Percentiles rank a stretch among this genome's conserved stretches.
Evolutionary conservation across 805 yeast genomes (phyloP).

Genomic region (Metschnikowia amazonensis): DNA sequence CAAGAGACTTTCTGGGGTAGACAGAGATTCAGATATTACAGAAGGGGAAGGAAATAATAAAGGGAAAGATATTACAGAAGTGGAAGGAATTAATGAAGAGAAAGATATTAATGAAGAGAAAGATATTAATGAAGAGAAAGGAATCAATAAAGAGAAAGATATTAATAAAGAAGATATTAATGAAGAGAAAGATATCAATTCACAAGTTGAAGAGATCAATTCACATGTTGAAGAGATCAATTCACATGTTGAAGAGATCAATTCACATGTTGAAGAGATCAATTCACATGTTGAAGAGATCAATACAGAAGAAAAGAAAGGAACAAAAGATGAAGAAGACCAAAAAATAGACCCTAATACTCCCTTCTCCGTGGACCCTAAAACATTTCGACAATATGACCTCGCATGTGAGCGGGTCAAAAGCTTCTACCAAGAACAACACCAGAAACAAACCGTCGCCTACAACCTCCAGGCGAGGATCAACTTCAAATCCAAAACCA

Average conservation of each 20-base stretch:
- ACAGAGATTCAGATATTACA: not conserved
- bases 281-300: too few relatives aligned
- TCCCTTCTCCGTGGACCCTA: slow-evolving; percentile 27
- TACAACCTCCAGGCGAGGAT: slow-evolving; percentile 68
- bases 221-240: too few relatives aligned
- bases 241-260: too few relatives aligned
- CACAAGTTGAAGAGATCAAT: too few relatives aligned
- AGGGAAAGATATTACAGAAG: not conserved
- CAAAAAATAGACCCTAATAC: slow-evolving; percentile 11
- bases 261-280: too few relatives aligned
- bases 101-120: not conserved
- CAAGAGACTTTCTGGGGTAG: too few relatives aligned
- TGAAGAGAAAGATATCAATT: too few relatives aligned
- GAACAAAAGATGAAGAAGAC: not conserved
- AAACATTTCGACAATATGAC: slow-evolving; percentile 60
- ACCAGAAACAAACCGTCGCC: slow-evolving; percentile 66
- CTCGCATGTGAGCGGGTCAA: slow-evolving; percentile 66
- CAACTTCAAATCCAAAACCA: slow-evolving; percentile 61
- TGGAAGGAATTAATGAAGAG: too few relatives aligned
- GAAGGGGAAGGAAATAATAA: not conserved
- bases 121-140: not conserved
- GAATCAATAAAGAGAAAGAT: too few relatives aligned
- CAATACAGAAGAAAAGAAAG: not conserved
- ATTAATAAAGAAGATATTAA: too few relatives aligned
- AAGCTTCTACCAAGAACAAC: slow-evolving; percentile 64